Percentiles rank a stretch among this genome's conserved stretches.
Conservation (phyloP, 163 green algal genomes). For the Scenedesmus sp. region DNA sequence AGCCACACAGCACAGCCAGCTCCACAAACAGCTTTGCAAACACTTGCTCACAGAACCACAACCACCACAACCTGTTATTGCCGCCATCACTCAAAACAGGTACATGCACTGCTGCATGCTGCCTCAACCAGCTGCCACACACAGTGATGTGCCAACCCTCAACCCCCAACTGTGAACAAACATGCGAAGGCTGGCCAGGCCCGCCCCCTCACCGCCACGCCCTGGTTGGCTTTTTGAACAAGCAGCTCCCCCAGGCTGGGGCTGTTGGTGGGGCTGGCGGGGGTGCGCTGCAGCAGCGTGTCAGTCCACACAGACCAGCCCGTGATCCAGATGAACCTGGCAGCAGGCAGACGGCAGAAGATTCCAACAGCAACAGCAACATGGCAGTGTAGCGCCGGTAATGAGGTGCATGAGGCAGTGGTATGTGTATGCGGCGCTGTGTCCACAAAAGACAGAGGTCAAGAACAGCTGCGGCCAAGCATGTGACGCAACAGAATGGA, state of each 20-base stretch:
- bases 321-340: slow-evolving; percentile 67
- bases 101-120: not conserved
- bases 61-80: too few species aligned
- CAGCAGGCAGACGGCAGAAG: not conserved
- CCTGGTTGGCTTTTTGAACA: slow-evolving; percentile 58
- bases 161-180: not conserved
- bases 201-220: slow-evolving; percentile 50
- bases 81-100: not conserved
- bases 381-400: not conserved
- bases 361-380: not conserved
- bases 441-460: too few species aligned
- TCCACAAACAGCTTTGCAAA: too few species aligned
- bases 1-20: too few species aligned
- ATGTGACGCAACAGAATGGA: too few species aligned
- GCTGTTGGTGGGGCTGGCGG: slow-evolving; percentile 21
- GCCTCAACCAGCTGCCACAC: not conserved
- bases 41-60: too few species aligned
- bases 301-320: slow-evolving; percentile 66
- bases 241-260: slow-evolving; percentile 58
- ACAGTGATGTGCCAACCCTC: not conserved
- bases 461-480: too few species aligned
- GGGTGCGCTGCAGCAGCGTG: slow-evolving; percentile 57
- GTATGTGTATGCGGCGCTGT: too few species aligned
- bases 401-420: too few species aligned
- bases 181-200: not conserved